These are phyloP conservation scores for Silybum marianum DNA, from an alignment of 129 eudicot genomes.

Conservation along the genomic window DNA sequence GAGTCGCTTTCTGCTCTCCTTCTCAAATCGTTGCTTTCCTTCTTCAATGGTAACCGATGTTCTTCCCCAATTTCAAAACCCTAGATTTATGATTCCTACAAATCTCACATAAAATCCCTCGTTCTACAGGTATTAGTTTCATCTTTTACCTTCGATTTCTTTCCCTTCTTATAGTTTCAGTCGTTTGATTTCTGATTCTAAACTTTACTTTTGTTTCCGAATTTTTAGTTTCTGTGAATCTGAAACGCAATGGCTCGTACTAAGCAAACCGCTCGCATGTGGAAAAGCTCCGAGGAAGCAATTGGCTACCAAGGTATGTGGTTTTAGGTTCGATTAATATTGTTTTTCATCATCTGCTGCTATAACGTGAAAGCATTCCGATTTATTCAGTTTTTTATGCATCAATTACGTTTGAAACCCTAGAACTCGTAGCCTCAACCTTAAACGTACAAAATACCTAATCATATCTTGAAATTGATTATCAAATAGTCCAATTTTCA, in stretches of 20 bases:
- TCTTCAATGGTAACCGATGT: neutral
- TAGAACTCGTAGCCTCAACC: neutral
- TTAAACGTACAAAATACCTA: no score
- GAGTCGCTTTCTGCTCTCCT: no score
- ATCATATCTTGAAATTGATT: neutral
- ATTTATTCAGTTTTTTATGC: neutral
- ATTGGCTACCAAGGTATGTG: slow-evolving; percentile 39
- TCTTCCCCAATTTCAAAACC: slow-evolving; percentile 1
- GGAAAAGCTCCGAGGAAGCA: slow-evolving; percentile 47
- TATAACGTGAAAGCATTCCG: no score
- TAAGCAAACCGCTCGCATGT: slow-evolving; percentile 36
- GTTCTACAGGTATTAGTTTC: neutral
- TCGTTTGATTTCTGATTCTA: neutral
- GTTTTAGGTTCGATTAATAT: neutral
- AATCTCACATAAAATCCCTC: neutral
- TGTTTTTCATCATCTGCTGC: neutral
- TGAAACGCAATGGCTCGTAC: slow-evolving; percentile 51
- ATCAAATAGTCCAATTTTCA: neutral
- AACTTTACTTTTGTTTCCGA: neutral
- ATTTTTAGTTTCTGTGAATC: neutral
- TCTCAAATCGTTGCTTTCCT: no score
- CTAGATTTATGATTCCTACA: neutral
- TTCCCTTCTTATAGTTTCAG: neutral
- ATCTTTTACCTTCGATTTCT: neutral
- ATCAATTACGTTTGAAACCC: neutral